Base-by-base conservation (phyloP, 2,329 filamentous ascomycete species). In the Fusarium acutatum region DNA sequence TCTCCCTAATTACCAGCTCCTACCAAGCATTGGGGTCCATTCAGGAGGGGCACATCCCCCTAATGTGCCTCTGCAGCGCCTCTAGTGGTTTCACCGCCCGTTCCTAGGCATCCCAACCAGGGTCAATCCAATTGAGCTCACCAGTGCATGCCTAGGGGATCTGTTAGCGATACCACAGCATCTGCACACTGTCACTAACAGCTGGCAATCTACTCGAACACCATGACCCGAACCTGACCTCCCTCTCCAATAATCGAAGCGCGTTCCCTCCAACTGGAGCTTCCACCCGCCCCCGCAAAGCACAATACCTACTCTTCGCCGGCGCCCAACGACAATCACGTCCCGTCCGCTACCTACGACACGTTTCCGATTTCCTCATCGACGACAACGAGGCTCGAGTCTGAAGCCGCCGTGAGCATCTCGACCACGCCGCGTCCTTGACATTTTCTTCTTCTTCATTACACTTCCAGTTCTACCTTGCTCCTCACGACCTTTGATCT, bases 231-330 rank as follows among this genome's bases (percentile, higher is more conserved):
- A 54, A 56, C 65, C 69, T 53, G 44, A 71, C 60, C 62, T 66
- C 71, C 64, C 65, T 71, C 74, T 71, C 76, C 71, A 75, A 75
- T 74, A 73, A 76, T 74, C 73, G 59, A 69, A 38, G 64, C 73
- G 71, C 69, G 67, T 67, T 69, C 57, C 63, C 58, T 68, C 67
- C 60, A 77, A 72, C 67, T 69, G 59, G 66, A 73, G 73, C 72
- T 74, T 64, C 72, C 34, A 40, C n/a, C 75, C n/a, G n/a, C 76
- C 59, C 76, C 75, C 76, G 73, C 76, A 77, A 77, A 75, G 69
- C 74, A 78, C 74, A 76, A 75, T 73, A 77, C 74, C 69, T 75
- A 66, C 50, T 69, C 66, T 38, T 69, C 68, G 65, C 71, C 68
- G 52, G 69, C 76, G 76, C 76, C 76, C 75, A 78, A 78, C 76